Conservation (phyloP, 208 protist genomes). For the Trypanosoma avium region DNA sequence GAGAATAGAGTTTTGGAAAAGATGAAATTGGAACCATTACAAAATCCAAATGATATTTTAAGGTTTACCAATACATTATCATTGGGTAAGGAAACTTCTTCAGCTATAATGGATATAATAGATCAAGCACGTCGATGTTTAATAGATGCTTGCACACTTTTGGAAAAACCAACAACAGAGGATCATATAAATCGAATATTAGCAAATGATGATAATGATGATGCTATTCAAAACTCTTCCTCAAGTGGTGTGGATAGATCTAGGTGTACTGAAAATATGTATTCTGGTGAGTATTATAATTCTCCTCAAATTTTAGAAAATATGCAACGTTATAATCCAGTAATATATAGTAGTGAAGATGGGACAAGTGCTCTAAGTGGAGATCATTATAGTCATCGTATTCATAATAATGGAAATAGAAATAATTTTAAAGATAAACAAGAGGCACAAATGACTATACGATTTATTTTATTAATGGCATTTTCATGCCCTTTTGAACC, state of each 20-base stretch:
- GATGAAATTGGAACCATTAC: neutral
- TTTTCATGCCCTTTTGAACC: slow-evolving; percentile 73
- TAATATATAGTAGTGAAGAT: slow-evolving; percentile 27
- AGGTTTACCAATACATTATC: neutral
- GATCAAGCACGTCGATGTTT: slow-evolving; percentile 11
- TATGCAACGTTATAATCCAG: neutral
- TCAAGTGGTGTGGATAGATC: slow-evolving; percentile 8
- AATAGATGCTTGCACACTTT: slow-evolving; percentile 3
- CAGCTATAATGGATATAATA: slow-evolving; percentile 1
- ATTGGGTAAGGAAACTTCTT: neutral
- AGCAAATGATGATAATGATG: slow-evolving; percentile 1
- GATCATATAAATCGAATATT: neutral
- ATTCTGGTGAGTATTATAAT: neutral
- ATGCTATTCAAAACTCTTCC: slow-evolving; percentile 5
- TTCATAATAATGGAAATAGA: neutral
- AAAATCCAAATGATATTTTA: neutral
- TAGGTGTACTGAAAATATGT: neutral
- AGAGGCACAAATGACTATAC: slow-evolving; percentile 39
- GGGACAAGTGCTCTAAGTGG: slow-evolving; percentile 1
- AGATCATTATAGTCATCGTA: neutral
- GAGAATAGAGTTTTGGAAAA: too few species aligned
- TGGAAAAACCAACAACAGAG: neutral
- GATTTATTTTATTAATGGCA: slow-evolving; percentile 51
- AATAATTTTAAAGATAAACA: slow-evolving; percentile 19
- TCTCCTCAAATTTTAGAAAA: neutral